These are phyloP conservation scores for Kokia cookei DNA, from an alignment of 441 rosid species.

Conservation along the genomic window DNA sequence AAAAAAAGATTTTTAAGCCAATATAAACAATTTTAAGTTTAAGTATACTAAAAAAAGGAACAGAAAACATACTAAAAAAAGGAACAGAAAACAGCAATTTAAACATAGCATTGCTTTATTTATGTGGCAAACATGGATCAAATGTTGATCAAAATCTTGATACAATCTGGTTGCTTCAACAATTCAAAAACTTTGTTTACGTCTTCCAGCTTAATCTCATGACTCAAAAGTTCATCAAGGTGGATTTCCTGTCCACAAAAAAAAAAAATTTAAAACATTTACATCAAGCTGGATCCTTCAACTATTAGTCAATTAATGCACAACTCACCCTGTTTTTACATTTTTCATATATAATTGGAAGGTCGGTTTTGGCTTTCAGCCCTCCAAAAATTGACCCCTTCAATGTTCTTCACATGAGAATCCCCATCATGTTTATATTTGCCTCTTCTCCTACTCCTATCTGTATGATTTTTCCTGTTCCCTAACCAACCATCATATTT, in stretches of 20 bases:
- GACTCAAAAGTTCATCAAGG: constrained; percentile 29
- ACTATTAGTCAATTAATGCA: neutral
- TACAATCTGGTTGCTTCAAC: constrained; percentile 30
- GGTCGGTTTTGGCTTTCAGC: constrained; percentile 30
- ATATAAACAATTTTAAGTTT: too few species aligned
- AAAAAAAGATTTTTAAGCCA: too few species aligned
- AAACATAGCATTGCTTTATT: neutral
- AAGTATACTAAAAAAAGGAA: neutral
- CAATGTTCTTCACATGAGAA: constrained; percentile 28
- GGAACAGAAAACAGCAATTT: neutral
- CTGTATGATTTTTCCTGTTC: constrained; percentile 15
- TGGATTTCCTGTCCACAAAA: constrained; percentile 24
- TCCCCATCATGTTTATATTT: neutral
- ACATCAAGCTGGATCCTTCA: neutral
- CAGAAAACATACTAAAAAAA: neutral
- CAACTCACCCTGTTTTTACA: constrained; percentile 33
- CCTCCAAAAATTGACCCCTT: constrained; percentile 44
- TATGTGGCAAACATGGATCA: neutral
- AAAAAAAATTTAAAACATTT: neutral
- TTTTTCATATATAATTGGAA: constrained; percentile 26
- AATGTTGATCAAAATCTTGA: constrained; percentile 37
- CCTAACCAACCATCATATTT: neutral
- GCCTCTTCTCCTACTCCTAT: constrained; percentile 10
- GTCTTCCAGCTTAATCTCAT: constrained; percentile 28
- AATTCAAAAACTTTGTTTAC: constrained; percentile 21